Conservation (phyloP, 352 stramenopile genomes). For the Pythium brassicae region DNA sequence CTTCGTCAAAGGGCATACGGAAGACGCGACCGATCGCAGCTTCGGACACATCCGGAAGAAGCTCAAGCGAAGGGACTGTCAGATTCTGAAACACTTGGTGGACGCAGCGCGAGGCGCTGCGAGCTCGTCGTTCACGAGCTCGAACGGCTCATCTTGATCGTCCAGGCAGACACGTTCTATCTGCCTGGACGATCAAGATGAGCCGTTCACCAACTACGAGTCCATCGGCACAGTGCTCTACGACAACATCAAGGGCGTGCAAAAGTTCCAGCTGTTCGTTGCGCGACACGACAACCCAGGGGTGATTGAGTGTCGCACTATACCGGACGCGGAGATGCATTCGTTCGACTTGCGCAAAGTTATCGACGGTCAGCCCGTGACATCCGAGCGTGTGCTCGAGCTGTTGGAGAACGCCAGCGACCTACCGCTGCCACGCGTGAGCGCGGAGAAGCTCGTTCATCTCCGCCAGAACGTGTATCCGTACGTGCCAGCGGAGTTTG, state of each 20-base stretch:
- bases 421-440: not conserved
- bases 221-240: not conserved
- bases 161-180: too few relatives aligned
- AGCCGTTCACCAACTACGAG: slow-evolving; percentile 3
- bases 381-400: not conserved
- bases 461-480: not conserved
- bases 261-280: slow-evolving; percentile 5
- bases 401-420: not conserved
- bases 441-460: not conserved
- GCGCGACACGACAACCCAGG: not conserved
- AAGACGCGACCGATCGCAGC: slow-evolving; percentile 10
- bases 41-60: slow-evolving; percentile 9
- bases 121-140: not conserved
- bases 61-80: not conserved
- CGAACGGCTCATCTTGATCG: too few relatives aligned
- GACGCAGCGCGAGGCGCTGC: not conserved
- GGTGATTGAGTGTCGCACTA: not conserved
- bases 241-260: not conserved
- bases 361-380: not conserved
- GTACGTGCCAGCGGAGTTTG: not conserved
- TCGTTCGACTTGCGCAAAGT: not conserved
- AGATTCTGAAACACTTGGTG: not conserved
- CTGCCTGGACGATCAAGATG: not conserved
- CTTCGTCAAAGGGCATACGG: slow-evolving; percentile 14
- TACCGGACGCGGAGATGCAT: not conserved